Conservation (phyloP, 2,329 filamentous ascomycete genomes). For the Stagonosporopsis vannaccii region DNA sequence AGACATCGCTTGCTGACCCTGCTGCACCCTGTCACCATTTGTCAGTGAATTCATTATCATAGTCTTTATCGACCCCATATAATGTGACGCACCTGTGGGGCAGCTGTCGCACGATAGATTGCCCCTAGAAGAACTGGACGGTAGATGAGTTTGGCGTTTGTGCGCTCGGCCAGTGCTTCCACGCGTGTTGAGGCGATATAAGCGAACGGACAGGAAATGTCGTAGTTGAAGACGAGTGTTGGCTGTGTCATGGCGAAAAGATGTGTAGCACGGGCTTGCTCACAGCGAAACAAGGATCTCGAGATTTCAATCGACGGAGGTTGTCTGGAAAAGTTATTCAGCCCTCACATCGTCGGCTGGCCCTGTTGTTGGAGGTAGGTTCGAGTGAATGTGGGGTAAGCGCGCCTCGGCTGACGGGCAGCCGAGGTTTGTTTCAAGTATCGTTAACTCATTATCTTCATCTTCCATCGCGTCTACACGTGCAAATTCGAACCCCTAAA, state of each 20-base stretch:
- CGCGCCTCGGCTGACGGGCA: background rate
- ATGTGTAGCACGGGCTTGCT: background rate
- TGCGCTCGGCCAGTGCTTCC: slow-evolving; percentile 38
- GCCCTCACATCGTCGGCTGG: background rate
- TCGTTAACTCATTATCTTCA: no score
- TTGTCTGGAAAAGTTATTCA: background rate
- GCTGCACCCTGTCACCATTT: slow-evolving; percentile 30
- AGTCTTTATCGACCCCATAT: background rate
- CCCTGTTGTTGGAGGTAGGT: background rate
- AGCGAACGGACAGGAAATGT: slow-evolving; percentile 48
- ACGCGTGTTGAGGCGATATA: slow-evolving; percentile 48
- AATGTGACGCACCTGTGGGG: slow-evolving; percentile 30
- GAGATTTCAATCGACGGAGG: background rate
- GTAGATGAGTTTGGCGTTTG: slow-evolving; percentile 34
- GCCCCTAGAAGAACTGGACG: slow-evolving; percentile 45
- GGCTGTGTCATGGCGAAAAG: slow-evolving; percentile 2
- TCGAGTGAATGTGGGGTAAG: background rate
- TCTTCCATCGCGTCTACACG: background rate
- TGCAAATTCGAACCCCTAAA: no score
- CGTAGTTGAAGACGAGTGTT: slow-evolving; percentile 15
- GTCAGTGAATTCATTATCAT: background rate
- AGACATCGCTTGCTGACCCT: slow-evolving; percentile 46
- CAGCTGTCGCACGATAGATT: slow-evolving; percentile 46
- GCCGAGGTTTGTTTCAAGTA: background rate
- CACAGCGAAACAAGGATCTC: no score